Evolutionary conservation across 1,284 basidiomycete genomes (phyloP).

Genomic region (Boletus sp.): DNA sequence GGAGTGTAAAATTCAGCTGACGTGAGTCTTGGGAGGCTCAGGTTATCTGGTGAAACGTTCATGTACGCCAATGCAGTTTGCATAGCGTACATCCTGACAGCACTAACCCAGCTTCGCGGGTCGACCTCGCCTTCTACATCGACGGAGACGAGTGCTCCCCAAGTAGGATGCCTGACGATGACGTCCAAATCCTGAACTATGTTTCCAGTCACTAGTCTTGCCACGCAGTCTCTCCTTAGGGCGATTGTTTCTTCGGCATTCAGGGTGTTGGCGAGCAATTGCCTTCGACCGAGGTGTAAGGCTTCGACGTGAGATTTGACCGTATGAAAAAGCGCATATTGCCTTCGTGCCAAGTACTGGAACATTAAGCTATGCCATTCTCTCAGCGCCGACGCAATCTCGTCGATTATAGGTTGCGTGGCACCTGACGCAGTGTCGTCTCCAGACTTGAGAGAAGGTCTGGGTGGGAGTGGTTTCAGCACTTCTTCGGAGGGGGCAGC

Average conservation of each 20-base stretch:
- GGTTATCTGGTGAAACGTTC: slow-evolving; percentile 49
- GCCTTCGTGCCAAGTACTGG: slow-evolving; percentile 81
- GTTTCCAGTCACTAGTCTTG: slow-evolving; percentile 85
- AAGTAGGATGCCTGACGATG: slow-evolving; percentile 90
- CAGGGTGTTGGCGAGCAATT: slow-evolving; percentile 85
- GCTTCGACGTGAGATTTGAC: slow-evolving; percentile 91
- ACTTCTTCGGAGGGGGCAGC: slow-evolving; percentile 63
- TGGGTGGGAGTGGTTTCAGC: slow-evolving; percentile 80
- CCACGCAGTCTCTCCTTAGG: slow-evolving; percentile 84
- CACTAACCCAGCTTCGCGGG: slow-evolving; percentile 76
- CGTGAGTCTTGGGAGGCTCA: slow-evolving; percentile 32
- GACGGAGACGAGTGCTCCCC: slow-evolving; percentile 84
- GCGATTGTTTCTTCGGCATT: slow-evolving; percentile 84
- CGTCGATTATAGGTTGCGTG: slow-evolving; percentile 89
- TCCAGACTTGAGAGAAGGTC: slow-evolving; percentile 89
- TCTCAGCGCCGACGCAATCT: slow-evolving; percentile 92
- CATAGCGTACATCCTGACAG: slow-evolving; percentile 85
- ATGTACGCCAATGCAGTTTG: slow-evolving; percentile 82
- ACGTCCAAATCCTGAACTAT: slow-evolving; percentile 90
- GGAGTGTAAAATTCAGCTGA: slow-evolving; percentile 40
- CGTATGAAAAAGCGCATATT: slow-evolving; percentile 86
- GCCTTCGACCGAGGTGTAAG: slow-evolving; percentile 84
- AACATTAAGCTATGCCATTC: slow-evolving; percentile 96
- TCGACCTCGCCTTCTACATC: slow-evolving; percentile 78
- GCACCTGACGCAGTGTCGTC: slow-evolving; percentile 85